Evolutionary conservation across 306 rosid genomes (phyloP), one percentile per base, ranked within the genome.

Genomic region (Dryas drummondii): DNA sequence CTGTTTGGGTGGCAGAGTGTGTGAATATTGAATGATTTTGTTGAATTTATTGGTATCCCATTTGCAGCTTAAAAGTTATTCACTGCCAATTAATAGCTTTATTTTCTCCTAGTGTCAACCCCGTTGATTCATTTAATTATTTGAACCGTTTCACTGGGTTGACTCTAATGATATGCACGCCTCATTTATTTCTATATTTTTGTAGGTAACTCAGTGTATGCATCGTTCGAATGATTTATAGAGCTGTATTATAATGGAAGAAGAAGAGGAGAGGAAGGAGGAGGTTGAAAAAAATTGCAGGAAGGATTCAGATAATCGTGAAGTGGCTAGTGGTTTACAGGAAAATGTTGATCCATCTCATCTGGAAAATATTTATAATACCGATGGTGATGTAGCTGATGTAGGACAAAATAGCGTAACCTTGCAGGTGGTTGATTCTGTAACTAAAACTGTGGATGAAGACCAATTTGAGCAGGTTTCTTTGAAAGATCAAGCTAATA

Each of bases 381-480:
- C 70, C 59, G 78, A 68, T 49, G 82, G 61, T 65, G 76, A 65
- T 74, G 77, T 54, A 78, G 71, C 57, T 63, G 82, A 78, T 72
- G 76, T 46, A 67, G 78, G 50, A 71, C 77, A 57, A 45, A 79
- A 66, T 60, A 82, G 70, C 46, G 42, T 58, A 77, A 68, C 19
- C 37, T 63, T 71, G 76, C 85, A 62, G 64, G 83, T 59, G 70
- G 65, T 76, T 76, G 81, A 66, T 83, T 74, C 82, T 40, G 80
- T 50, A 63, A 64, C 73, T 46, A 37, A 71, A 42, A 80, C 55
- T 62, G 81, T 72, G 70, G 83, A 83, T 10, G 92, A 84, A 48
- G 84, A 74, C 37, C 88, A 73, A 59, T 90, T 91, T 82, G 96
- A 91, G 84, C 91, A 80, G 76, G 90, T 90, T 53, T 84, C 91